A percentile compares a stretch with the other conserved stretches of the same genome.
Evolutionary conservation across 495 filamentous ascomycete genomes (phyloP).

Genomic region (Podospora conica): DNA sequence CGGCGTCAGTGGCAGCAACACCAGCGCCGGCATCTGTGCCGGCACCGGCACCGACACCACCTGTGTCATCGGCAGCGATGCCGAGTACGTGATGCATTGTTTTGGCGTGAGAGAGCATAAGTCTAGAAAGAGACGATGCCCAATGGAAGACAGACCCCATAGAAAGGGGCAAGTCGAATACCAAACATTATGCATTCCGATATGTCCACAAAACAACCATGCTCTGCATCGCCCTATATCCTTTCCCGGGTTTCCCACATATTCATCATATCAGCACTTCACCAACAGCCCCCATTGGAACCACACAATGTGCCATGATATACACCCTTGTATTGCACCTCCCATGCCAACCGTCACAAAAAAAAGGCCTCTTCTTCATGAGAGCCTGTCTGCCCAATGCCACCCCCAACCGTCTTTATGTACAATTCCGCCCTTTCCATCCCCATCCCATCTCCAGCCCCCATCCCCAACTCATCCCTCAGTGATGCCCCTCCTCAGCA

Average conservation of each 20-base stretch:
- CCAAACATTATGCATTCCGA: background rate
- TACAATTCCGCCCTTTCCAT: conserved; percentile 7
- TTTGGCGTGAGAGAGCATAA: background rate
- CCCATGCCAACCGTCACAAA: background rate
- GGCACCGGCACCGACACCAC: background rate
- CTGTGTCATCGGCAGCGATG: background rate
- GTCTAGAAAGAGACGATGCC: background rate
- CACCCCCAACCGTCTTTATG: conserved; percentile 1
- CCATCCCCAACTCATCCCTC: conserved; percentile 2
- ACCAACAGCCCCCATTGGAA: background rate
- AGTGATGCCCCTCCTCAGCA: conserved; percentile 38
- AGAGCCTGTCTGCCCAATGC: background rate
- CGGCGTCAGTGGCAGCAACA: background rate
- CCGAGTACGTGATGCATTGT: background rate
- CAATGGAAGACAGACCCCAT: background rate
- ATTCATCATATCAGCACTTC: background rate
- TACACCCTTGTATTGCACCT: background rate
- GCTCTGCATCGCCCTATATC: too few relatives aligned
- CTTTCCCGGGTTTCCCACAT: too few relatives aligned
- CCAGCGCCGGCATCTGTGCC: background rate
- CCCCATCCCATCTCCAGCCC: background rate
- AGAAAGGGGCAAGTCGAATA: background rate
- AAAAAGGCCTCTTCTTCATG: background rate
- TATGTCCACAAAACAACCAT: background rate
- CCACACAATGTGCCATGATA: background rate